Conservation (phyloP, 768 basidiomycete species). For the Amanita thiersii region DNA sequence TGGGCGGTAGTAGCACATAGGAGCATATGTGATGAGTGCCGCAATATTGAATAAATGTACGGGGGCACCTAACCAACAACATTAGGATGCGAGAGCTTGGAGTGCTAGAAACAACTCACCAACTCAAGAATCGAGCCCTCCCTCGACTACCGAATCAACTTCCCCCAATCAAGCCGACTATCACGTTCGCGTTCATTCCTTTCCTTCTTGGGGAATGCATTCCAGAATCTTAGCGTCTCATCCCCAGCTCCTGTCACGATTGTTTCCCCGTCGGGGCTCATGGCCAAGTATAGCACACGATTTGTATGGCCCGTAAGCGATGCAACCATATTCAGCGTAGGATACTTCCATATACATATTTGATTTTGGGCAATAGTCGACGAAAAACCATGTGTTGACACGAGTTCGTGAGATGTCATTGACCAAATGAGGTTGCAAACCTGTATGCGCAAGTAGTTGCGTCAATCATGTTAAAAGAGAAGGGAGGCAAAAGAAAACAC, state of each 20-base stretch:
- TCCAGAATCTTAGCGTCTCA: slow-evolving; percentile 96
- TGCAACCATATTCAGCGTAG: slow-evolving; percentile 88
- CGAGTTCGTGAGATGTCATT: slow-evolving; percentile 90
- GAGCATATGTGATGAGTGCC: too few species aligned
- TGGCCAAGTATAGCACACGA: slow-evolving; percentile 93
- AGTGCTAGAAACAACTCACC: too few species aligned
- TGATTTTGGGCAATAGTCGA: slow-evolving; percentile 93
- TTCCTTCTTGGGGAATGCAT: slow-evolving; percentile 83
- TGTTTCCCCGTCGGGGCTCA: slow-evolving; percentile 95
- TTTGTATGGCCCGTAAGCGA: slow-evolving; percentile 92
- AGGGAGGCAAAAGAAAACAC: slow-evolving; percentile 17
- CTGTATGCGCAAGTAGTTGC: slow-evolving; percentile 28
- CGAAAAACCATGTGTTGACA: slow-evolving; percentile 96
- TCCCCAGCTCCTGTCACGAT: slow-evolving; percentile 98
- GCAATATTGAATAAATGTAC: too few species aligned
- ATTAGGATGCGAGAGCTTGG: too few species aligned
- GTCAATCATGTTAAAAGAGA: slow-evolving; percentile 9
- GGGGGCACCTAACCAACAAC: too few species aligned
- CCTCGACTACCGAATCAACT: slow-evolving; percentile 45
- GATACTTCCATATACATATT: slow-evolving; percentile 94
- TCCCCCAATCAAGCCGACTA: slow-evolving; percentile 41
- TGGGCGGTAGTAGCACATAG: too few species aligned
- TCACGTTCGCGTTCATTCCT: slow-evolving; percentile 28
- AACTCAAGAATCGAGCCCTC: too few species aligned
- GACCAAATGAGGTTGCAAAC: slow-evolving; percentile 99